Conservation (phyloP, 75 land plant genomes). For the Selaginella moellendorffii region DNA sequence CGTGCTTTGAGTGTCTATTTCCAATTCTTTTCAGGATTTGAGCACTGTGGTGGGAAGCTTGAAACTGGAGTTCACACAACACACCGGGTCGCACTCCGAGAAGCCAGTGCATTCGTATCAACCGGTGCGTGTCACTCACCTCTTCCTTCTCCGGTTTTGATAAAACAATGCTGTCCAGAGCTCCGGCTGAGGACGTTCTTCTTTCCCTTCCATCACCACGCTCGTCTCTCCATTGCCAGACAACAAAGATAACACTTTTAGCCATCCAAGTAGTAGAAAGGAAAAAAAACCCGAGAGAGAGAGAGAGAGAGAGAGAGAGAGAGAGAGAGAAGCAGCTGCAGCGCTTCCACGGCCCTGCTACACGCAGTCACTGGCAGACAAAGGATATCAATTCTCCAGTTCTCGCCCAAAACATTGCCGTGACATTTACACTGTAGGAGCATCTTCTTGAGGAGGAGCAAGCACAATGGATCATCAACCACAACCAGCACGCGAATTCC, state of each 20-base stretch:
- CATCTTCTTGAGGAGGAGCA: slow-evolving; percentile 25
- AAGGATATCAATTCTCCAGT: background rate
- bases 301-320: slow-evolving; percentile 21
- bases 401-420: too few relatives aligned
- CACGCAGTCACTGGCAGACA: slow-evolving; percentile 7
- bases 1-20: too few relatives aligned
- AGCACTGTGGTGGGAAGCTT: slow-evolving; percentile 15
- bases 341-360: slow-evolving; percentile 18
- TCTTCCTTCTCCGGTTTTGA: background rate
- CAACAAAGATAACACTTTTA: background rate
- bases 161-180: background rate
- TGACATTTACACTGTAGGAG: too few relatives aligned
- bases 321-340: slow-evolving; percentile 21
- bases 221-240: slow-evolving; percentile 24
- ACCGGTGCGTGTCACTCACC: slow-evolving; percentile 3
- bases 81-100: slow-evolving; percentile 32
- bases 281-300: too few relatives aligned
- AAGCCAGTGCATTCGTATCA: slow-evolving; percentile 25
- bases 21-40: slow-evolving; percentile 17
- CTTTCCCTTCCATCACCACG: slow-evolving; percentile 18
- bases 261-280: background rate
- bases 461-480: slow-evolving; percentile 27
- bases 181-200: slow-evolving; percentile 16
- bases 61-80: slow-evolving; percentile 28
- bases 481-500: slow-evolving; percentile 24